Base-by-base conservation (phyloP, 1,284 basidiomycete genomes). In the Pholiota adiposa region DNA sequence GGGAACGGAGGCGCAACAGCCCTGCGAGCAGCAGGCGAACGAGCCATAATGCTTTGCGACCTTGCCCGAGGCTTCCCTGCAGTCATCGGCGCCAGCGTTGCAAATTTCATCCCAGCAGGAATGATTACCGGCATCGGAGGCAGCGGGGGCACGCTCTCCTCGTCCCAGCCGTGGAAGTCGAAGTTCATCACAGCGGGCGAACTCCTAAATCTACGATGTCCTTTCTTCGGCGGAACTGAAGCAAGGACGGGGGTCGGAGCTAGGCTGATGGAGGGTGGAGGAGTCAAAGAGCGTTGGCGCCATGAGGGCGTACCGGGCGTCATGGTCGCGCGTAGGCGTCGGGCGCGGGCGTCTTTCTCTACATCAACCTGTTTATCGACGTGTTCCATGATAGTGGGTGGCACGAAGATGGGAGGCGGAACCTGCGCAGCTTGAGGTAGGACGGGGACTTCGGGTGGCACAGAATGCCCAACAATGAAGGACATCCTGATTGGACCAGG, bases 121-220 rank as follows among this genome's bases (percentile, higher is more conserved):
- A 54, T 19, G 25, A 44, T 4, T 1, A 52, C 29, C 4, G 54
- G 61, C 56, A 67, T 56, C 12, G 62, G 50, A 31, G 65, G 65
- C 16, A 65, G 49, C 18, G 65, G 65, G 4, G 65, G 65, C 51
- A 64, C 48, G 21, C 48, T 44, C 31, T 54, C 60, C 51, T 27
- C 29, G 7, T 63, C 51, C 63, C 62, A 61, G 4, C 49, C 40
- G 16, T 51, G 51, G 34, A 59, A 51, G 23, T 46, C 54, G 43
- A 63, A 63, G 34, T 64, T 33, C 25, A 62, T 31, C 7, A 61
- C 62, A 2, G 63, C 62, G 9, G 66, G 61, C 0, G 64, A 65
- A 58, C 62, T 63, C 50, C 60, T 60, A 31, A 60, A 62, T n/a
- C 64, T 50, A 23, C 57, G 52, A 51, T 63, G 64, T 25, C 56